phyloP scores from a whole-genome alignment of 2,329 filamentous ascomycete species.

The Calonectria crousiana region DNA sequence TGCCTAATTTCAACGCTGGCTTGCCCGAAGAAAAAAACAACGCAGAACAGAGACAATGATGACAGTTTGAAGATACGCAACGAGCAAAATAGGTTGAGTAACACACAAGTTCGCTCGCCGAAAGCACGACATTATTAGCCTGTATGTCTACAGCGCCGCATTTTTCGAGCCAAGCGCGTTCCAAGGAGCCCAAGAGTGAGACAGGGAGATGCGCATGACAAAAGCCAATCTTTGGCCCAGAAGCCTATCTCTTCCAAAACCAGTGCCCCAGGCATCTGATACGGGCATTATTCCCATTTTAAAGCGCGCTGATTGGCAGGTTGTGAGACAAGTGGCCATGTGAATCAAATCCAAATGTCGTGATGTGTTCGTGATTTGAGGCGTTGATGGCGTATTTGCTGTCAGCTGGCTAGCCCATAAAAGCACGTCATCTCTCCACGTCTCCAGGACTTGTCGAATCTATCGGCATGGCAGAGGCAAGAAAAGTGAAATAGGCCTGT shows the following conservation, averaged over 20 bases:
- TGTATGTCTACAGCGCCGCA: neutral
- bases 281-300: neutral
- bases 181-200: neutral
- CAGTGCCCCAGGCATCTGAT: neutral
- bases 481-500: neutral
- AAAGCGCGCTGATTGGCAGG: neutral
- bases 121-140: conserved; percentile 15
- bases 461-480: neutral
- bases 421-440: neutral
- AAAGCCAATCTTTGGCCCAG: neutral
- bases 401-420: conserved; percentile 5
- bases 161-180: neutral
- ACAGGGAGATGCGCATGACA: neutral
- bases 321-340: neutral
- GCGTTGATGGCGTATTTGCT: conserved; percentile 5
- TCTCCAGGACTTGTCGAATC: neutral
- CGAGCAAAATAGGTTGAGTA: neutral
- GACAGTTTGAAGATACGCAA: neutral
- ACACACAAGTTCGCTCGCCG: neutral
- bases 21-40: neutral
- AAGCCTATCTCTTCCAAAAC: conserved; percentile 3
- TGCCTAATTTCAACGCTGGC: neutral
- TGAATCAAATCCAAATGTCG: conserved; percentile 10
- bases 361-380: conserved; percentile 20
- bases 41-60: neutral